Base-by-base conservation (phyloP, 139 green algal species). In the Zygnema circumcarinatum region DNA sequence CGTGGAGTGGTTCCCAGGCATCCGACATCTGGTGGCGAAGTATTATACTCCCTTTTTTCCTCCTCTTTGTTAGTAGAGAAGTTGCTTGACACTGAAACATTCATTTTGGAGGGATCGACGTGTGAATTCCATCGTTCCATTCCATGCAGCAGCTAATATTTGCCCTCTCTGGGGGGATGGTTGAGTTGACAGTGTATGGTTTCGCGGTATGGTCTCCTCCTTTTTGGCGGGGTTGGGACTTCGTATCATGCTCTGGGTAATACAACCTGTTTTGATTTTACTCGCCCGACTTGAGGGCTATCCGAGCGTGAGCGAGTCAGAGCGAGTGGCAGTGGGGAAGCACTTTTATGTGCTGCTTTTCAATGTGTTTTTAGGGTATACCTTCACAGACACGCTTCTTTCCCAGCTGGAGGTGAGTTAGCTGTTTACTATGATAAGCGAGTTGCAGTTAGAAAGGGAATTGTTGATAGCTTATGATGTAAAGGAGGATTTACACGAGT, bases 281-380 rank as follows among this genome's bases (percentile, higher is more conserved):
- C 36, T 89, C 29, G 38, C 84, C 7, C 38, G 67, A 32, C 32
- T 87, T 31, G 32, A 89, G 41, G 84, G 84, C 74, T 41, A 39
- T 32, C 2, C 52, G 47, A 80, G 40, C 35, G 25, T 32, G 31
- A 79, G 54, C 52, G 76, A 35, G 32, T 32, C 38, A 33, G 35
- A 79, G 75, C 38, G 79, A 39, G n/a, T 33, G 1, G 75, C 76
- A 0, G 41, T 78, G 1, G 33, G 47, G 74, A 76, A 47, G 42
- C 79, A 81, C 67, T 89, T 85, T 47, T 88, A 67, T 36, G 29
- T 89, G n/a, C 54, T 89, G 74, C 84, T 89, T 39, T 89, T 88
- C 84, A 89, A 89, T 36, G 1, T 89, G 2, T 89, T 89, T 56
- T 36, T 89, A 21, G 84, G 84, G 1, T 89, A 80, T 56, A 38